Percentiles rank a stretch among this genome's conserved stretches.
Evolutionary conservation across 805 yeast genomes (phyloP).

Genomic region (Spathaspora sp.): DNA sequence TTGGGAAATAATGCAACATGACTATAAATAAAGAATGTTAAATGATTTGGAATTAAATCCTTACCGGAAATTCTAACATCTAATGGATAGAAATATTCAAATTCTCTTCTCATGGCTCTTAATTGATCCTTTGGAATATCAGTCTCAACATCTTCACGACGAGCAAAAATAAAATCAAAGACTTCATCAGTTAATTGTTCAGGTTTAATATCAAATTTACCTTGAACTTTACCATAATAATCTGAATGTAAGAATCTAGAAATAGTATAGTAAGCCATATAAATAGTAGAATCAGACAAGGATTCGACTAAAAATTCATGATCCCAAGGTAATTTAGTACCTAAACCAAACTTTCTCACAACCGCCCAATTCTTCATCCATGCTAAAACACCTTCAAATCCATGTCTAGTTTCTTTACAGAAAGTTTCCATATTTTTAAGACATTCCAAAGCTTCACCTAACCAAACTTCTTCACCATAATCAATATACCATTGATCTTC

Average conservation of each 20-base stretch:
- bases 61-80: slow-evolving; percentile 92
- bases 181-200: slow-evolving; percentile 91
- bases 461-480: slow-evolving; percentile 95
- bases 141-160: slow-evolving; percentile 53
- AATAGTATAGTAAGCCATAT: slow-evolving; percentile 92
- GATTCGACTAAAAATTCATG: slow-evolving; percentile 89
- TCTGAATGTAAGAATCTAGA: slow-evolving; percentile 83
- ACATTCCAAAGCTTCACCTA: slow-evolving; percentile 73
- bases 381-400: slow-evolving; percentile 88
- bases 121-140: slow-evolving; percentile 67
- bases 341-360: slow-evolving; percentile 93
- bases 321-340: slow-evolving; percentile 96
- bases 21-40: slow-evolving; percentile 90
- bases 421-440: slow-evolving; percentile 72
- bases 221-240: slow-evolving; percentile 72
- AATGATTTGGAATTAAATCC: slow-evolving; percentile 95
- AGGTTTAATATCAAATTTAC: slow-evolving; percentile 70
- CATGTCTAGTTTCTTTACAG: slow-evolving; percentile 80
- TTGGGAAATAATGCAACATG: slow-evolving; percentile 92
- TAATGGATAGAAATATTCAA: slow-evolving; percentile 94
- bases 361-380: slow-evolving; percentile 99
- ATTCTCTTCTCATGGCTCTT: slow-evolving; percentile 80
- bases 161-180: slow-evolving; percentile 83
- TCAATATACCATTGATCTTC: slow-evolving; percentile 99
- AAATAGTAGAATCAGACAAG: slow-evolving; percentile 90